Conservation (phyloP, 2,329 filamentous ascomycete species). For the Fusarium mangiferae region DNA sequence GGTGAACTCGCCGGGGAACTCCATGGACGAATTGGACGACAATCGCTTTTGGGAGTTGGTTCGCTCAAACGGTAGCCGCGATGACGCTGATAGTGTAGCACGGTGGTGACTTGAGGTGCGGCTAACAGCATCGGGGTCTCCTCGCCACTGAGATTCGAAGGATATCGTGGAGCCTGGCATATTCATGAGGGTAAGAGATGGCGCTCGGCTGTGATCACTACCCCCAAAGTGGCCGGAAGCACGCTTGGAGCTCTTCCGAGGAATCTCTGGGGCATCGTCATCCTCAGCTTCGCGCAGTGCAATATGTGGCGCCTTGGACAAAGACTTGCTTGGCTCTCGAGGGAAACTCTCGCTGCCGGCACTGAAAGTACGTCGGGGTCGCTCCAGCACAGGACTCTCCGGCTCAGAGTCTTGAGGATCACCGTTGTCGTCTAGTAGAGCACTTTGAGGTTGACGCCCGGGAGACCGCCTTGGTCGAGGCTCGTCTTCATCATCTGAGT, state of each 20-base stretch:
- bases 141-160: slow-evolving; percentile 34
- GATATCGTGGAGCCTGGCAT: slow-evolving; percentile 39
- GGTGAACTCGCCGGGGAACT: slow-evolving; percentile 58
- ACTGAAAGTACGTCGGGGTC: slow-evolving; percentile 44
- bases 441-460: slow-evolving; percentile 44
- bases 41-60: slow-evolving; percentile 62
- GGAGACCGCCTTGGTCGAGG: slow-evolving; percentile 41
- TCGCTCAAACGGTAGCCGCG: slow-evolving; percentile 66
- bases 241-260: slow-evolving; percentile 78
- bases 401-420: slow-evolving; percentile 58
- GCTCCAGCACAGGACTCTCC: slow-evolving; percentile 48
- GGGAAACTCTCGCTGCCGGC: slow-evolving; percentile 56
- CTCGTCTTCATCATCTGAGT: slow-evolving; percentile 68
- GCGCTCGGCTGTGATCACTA: slow-evolving; percentile 43
- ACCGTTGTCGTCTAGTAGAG: slow-evolving; percentile 59
- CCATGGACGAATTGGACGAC: slow-evolving; percentile 62
- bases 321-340: slow-evolving; percentile 33
- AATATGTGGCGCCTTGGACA: slow-evolving; percentile 35
- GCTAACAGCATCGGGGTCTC: slow-evolving; percentile 35
- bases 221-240: slow-evolving; percentile 54
- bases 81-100: slow-evolving; percentile 40
- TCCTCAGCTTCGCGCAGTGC: slow-evolving; percentile 43
- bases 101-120: slow-evolving; percentile 38
- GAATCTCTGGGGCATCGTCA: slow-evolving; percentile 66
- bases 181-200: slow-evolving; percentile 50